Conservation (phyloP, 139 green algal species). For the Ettlia oleoabundans region DNA sequence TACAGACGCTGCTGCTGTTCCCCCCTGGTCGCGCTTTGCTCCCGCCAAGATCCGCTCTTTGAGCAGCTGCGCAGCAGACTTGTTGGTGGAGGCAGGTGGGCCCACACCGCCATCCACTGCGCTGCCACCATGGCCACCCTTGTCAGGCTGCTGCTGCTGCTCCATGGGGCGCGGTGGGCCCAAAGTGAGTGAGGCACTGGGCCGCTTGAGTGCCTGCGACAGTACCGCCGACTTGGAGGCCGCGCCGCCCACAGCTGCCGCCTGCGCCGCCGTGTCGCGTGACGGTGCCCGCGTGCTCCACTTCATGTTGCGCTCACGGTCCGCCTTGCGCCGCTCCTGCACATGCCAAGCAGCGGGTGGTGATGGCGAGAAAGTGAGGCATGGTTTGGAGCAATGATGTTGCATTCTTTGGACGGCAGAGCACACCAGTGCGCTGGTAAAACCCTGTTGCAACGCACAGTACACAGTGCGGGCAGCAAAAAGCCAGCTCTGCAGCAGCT, state of each 20-base stretch:
- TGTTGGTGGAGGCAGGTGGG: constrained; percentile 69
- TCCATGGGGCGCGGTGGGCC: constrained; percentile 21
- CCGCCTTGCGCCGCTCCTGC: constrained; percentile 33
- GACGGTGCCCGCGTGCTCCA: constrained; percentile 34
- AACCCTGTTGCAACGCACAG: no score
- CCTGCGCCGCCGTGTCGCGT: constrained; percentile 17
- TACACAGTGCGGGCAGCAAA: no score
- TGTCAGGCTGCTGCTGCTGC: not conserved
- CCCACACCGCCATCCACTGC: not conserved
- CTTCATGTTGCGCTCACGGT: constrained; percentile 29
- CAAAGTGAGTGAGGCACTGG: constrained; percentile 22
- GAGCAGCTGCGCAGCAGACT: constrained; percentile 69
- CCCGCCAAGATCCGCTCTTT: constrained; percentile 54
- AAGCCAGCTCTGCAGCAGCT: no score
- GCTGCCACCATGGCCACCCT: no score
- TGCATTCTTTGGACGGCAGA: no score
- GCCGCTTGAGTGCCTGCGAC: constrained; percentile 25
- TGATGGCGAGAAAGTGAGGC: not conserved
- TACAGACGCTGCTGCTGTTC: not conserved
- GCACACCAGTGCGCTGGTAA: no score
- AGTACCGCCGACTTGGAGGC: constrained; percentile 31
- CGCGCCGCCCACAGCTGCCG: constrained; percentile 16
- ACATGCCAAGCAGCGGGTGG: not conserved
- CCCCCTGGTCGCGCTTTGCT: constrained; percentile 25
- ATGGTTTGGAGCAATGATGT: no score